Base-by-base conservation (phyloP, 176 grass and related monocot genomes). In the Hordeum marinum region DNA sequence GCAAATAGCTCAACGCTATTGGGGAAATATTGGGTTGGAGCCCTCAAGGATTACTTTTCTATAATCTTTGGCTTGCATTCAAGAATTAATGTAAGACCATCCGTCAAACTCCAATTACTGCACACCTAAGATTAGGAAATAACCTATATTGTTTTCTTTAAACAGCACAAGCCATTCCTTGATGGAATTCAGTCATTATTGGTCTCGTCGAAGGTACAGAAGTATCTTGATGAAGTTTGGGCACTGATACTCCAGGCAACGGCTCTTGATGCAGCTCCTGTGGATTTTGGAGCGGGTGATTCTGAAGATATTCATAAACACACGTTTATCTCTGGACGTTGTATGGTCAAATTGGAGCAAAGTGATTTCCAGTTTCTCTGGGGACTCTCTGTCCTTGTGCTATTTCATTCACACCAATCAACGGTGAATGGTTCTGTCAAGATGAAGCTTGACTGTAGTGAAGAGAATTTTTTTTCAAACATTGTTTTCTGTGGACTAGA, bases 101-200 rank as follows among this genome's bases (percentile, higher is more conserved):
- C 52, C 61, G 81, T 73, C 24, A 81, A 58, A 18, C 46, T 82
- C 85, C 40, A 60, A 66, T 85, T 86, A 60, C 70, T 39, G 21
- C 31, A 42, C 31, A 34, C n/a, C 63, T 6, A 59, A 62, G 25
- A 34, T 68, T 77, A 36, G 63, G 68, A 60, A 68, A 79, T 78
- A 76, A 68, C 63, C 74, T 31, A 31, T 48, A 65, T 63, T 63
- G 34, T 86, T 26, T 85, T 80, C 42, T 80, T 85, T 48, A 87
- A 48, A 80, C 85, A 98, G 95, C 88, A 98, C 90, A 95, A 92
- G 42, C 91, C 93, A 77, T 98, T 98, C 79, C 91, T 98, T 91
- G 96, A 98, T 85, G 96, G 93, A 11, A 94, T 98, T 85, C 91
- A 98, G 78, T 98, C 90, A 67, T 87, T 85, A 40, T 75, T 98